phyloP scores from a whole-genome alignment of 345 rosid species.

The Salix arbutifolia region DNA sequence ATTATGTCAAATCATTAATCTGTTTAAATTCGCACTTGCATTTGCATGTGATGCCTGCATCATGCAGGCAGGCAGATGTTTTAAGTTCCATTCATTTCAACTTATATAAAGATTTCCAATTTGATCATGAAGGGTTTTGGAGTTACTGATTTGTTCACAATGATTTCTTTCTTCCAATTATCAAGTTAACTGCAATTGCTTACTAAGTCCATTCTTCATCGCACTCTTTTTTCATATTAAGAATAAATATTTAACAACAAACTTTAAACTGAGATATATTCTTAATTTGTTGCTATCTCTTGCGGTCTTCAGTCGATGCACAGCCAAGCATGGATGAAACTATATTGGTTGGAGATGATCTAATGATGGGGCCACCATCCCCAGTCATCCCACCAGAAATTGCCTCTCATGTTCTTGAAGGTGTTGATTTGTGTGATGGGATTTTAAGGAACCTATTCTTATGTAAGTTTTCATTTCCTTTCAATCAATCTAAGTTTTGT shows the following conservation, averaged over 20 bases:
- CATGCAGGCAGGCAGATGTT: neutral
- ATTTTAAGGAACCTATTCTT: slow-evolving; percentile 74
- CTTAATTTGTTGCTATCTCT: neutral
- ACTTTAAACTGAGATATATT: neutral
- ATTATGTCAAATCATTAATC: neutral
- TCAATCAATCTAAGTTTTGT: neutral
- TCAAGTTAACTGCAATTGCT: neutral
- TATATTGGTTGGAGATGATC: slow-evolving; percentile 85
- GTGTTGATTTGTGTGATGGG: slow-evolving; percentile 80
- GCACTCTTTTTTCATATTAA: neutral
- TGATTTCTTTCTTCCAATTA: neutral
- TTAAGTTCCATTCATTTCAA: neutral
- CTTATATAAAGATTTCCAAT: neutral
- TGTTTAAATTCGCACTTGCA: neutral
- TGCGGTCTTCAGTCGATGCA: slow-evolving; percentile 65
- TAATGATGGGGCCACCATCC: slow-evolving; percentile 92
- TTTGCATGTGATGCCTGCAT: no score
- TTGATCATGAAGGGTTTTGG: no score
- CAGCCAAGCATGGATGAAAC: slow-evolving; percentile 96
- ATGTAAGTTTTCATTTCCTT: slow-evolving; percentile 48
- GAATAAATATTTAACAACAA: neutral
- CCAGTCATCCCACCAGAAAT: slow-evolving; percentile 87
- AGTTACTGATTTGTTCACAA: neutral
- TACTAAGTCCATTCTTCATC: neutral
- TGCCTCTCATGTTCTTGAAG: slow-evolving; percentile 66